A percentile compares a stretch with the other conserved stretches of the same genome.
Conservation (phyloP, 1,284 basidiomycete species). For the Apiotrichum gracile region DNA sequence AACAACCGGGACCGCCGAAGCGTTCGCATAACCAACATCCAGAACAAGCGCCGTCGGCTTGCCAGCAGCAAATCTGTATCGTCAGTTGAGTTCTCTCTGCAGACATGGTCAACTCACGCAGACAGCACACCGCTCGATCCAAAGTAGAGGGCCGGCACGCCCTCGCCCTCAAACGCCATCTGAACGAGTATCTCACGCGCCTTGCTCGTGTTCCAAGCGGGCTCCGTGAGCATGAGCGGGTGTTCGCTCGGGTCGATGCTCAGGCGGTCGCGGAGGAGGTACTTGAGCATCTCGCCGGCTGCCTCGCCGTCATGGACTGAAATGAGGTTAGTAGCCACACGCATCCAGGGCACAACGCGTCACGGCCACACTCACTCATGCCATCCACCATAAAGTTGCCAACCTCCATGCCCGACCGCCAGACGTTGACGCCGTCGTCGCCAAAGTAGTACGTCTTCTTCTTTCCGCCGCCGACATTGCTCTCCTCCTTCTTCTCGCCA, state of each 20-base stretch:
- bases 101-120: conserved; percentile 54
- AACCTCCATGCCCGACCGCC: conserved; percentile 82
- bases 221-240: conserved; percentile 88
- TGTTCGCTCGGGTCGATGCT: conserved; percentile 67
- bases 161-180: conserved; percentile 93
- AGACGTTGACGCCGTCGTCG: conserved; percentile 85
- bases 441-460: conserved; percentile 73
- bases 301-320: conserved; percentile 74
- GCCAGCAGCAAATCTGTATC: conserved; percentile 75
- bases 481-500: conserved; percentile 24
- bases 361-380: conserved; percentile 59
- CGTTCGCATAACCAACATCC: conserved; percentile 82
- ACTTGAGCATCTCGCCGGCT: conserved; percentile 65
- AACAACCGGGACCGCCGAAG: conserved; percentile 89
- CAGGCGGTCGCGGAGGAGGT: conserved; percentile 70
- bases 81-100: conserved; percentile 52
- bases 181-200: conserved; percentile 91
- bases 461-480: conserved; percentile 35
- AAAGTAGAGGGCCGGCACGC: conserved; percentile 93
- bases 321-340: not conserved
- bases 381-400: conserved; percentile 79
- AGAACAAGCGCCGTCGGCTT: conserved; percentile 93
- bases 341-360: not conserved
- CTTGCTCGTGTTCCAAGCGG: conserved; percentile 87
- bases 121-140: conserved; percentile 94